Evolutionary conservation across 1,284 basidiomycete genomes (phyloP).

Genomic region (Ustilago crameri): DNA sequence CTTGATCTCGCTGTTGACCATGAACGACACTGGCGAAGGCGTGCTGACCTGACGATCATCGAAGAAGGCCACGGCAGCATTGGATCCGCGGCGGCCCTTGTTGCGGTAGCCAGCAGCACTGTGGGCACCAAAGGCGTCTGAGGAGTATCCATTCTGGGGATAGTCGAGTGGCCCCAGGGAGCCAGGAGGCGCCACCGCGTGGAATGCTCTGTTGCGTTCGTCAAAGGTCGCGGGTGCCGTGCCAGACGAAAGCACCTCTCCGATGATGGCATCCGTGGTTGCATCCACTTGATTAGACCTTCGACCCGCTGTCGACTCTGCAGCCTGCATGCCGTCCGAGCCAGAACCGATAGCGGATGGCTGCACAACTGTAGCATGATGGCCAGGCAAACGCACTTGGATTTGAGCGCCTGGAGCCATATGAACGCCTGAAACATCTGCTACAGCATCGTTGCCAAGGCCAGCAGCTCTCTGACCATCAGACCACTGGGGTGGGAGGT

Average conservation of each 20-base stretch:
- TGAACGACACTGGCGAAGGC: slow-evolving; percentile 60
- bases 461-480: slow-evolving; percentile 15
- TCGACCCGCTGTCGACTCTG: slow-evolving; percentile 6
- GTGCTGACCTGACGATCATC: slow-evolving; percentile 41
- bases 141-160: slow-evolving; percentile 28
- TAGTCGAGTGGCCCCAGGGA: slow-evolving; percentile 45
- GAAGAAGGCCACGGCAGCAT: slow-evolving; percentile 52
- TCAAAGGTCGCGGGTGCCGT: slow-evolving; percentile 26
- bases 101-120: slow-evolving; percentile 24
- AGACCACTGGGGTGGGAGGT: slow-evolving; percentile 34
- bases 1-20: slow-evolving; percentile 63
- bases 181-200: slow-evolving; percentile 24
- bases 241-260: slow-evolving; percentile 37
- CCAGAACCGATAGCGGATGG: slow-evolving; percentile 10
- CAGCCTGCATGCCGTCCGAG: slow-evolving; percentile 15
- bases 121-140: slow-evolving; percentile 26
- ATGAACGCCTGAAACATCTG: slow-evolving; percentile 8
- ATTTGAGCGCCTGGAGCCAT: slow-evolving; percentile 25
- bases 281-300: slow-evolving; percentile 19
- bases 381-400: slow-evolving; percentile 43
- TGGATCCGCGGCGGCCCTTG: slow-evolving; percentile 41
- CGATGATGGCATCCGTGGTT: slow-evolving; percentile 47
- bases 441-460: slow-evolving; percentile 4
- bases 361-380: slow-evolving; percentile 36
- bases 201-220: slow-evolving; percentile 29